phyloP scores from a whole-genome alignment of 495 filamentous ascomycete genomes.

The Platismatia glauca region DNA sequence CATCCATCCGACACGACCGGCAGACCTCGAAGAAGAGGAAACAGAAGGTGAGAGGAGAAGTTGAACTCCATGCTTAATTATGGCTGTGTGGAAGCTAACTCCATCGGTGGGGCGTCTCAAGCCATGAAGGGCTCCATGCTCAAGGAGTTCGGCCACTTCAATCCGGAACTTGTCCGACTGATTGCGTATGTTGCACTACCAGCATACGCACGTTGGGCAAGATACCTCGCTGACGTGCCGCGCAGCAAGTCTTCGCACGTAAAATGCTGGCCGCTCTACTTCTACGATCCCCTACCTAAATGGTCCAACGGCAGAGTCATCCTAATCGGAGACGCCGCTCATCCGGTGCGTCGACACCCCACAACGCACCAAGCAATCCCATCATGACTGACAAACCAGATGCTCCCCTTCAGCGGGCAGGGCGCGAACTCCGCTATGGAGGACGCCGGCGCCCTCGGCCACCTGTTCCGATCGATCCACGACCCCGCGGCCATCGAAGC shows the following conservation, averaged over 20 bases:
- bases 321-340: slow-evolving; percentile 43
- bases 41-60: slow-evolving; percentile 23
- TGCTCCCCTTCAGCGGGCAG: slow-evolving; percentile 39
- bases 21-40: slow-evolving; percentile 14
- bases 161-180: slow-evolving; percentile 21
- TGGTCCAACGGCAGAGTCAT: slow-evolving; percentile 36
- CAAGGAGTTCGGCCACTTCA: slow-evolving; percentile 22
- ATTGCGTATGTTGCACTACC: slow-evolving; percentile 9
- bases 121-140: slow-evolving; percentile 19
- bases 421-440: slow-evolving; percentile 35
- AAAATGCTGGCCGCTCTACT: slow-evolving; percentile 41
- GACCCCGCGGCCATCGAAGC: slow-evolving; percentile 17
- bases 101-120: neutral
- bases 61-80: neutral
- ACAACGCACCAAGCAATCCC: neutral
- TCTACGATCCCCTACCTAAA: slow-evolving; percentile 30
- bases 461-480: slow-evolving; percentile 6
- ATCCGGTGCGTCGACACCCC: slow-evolving; percentile 23
- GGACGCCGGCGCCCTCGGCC: slow-evolving; percentile 31
- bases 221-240: neutral
- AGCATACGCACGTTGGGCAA: neutral
- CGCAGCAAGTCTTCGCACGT: slow-evolving; percentile 33
- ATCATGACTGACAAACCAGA: slow-evolving; percentile 22
- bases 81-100: neutral
- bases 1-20: slow-evolving; percentile 30